phyloP scores from a whole-genome alignment of 768 basidiomycete genomes.

The Trametes villosa region DNA sequence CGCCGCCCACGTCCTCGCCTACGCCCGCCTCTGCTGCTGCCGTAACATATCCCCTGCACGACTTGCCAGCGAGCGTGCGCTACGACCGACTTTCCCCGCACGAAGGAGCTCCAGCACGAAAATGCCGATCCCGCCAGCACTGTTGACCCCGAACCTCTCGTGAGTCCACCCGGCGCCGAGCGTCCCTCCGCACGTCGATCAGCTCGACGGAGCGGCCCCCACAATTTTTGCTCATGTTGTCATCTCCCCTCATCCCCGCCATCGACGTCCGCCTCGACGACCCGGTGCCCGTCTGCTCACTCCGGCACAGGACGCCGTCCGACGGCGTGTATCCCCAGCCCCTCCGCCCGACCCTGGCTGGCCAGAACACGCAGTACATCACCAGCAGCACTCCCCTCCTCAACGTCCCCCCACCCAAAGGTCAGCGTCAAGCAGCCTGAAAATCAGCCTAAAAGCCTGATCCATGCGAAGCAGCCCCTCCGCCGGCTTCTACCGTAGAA shows the following conservation, averaged over 20 bases:
- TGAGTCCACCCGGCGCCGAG: conserved; percentile 17
- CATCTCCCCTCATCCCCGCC: conserved; percentile 14
- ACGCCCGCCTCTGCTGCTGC: neutral
- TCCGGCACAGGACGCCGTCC: conserved; percentile 24
- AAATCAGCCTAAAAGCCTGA: neutral
- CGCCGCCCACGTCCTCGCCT: conserved; percentile 18
- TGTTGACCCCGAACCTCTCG: conserved; percentile 31
- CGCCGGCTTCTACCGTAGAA: conserved; percentile 60
- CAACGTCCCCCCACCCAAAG: conserved; percentile 9
- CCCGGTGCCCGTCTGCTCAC: neutral
- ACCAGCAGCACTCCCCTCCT: conserved; percentile 4
- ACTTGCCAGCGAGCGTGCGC: neutral
- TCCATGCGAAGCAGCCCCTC: conserved; percentile 15
- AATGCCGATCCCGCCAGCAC: conserved; percentile 34
- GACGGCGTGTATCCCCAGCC: conserved; percentile 28
- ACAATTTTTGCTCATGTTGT: conserved; percentile 12
- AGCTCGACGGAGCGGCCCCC: neutral
- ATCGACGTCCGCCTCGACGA: conserved; percentile 3
- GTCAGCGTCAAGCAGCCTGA: conserved; percentile 3
- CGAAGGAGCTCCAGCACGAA: conserved; percentile 6
- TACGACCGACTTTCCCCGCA: neutral
- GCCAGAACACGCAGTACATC: conserved; percentile 13
- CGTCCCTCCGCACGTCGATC: neutral
- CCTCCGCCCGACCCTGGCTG: conserved; percentile 23
- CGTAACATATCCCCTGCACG: neutral